Evolutionary conservation across 139 green algal genomes (phyloP).

Genomic region (Choricystis sp.): DNA sequence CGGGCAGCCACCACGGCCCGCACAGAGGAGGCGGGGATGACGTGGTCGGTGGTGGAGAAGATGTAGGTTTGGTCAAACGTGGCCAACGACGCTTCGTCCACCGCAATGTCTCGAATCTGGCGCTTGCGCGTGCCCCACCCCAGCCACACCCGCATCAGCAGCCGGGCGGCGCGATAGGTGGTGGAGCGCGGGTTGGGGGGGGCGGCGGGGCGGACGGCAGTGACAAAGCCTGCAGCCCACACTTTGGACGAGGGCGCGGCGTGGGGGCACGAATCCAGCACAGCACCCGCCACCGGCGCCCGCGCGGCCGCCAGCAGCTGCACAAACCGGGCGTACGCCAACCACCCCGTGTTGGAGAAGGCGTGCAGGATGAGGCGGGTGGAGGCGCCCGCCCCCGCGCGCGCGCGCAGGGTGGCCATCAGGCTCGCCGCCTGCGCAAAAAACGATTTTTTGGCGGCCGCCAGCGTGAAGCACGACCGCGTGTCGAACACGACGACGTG

Average conservation of each 20-base stretch:
- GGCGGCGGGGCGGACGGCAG: background rate
- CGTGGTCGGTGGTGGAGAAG: background rate
- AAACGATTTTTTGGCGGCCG: background rate
- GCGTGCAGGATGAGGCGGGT: background rate
- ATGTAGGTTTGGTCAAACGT: background rate
- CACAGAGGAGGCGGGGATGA: background rate
- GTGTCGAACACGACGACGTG: background rate
- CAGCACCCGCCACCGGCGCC: background rate
- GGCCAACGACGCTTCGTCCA: background rate
- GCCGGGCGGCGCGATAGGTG: background rate
- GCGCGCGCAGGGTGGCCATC: too few species aligned
- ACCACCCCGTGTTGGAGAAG: background rate
- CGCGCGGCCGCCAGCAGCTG: background rate
- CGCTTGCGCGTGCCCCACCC: background rate
- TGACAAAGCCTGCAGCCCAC: background rate
- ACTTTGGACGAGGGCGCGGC: background rate
- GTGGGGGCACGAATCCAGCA: background rate
- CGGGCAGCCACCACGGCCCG: background rate
- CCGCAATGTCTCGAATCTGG: background rate
- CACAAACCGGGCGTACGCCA: background rate
- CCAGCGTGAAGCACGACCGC: background rate
- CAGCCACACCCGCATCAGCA: background rate
- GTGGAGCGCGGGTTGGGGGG: background rate
- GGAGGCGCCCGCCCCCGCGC: too few species aligned
- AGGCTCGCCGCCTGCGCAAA: too few species aligned